phyloP scores from a whole-genome alignment of 140 eudicot species.

The Oenanthe javanica region DNA sequence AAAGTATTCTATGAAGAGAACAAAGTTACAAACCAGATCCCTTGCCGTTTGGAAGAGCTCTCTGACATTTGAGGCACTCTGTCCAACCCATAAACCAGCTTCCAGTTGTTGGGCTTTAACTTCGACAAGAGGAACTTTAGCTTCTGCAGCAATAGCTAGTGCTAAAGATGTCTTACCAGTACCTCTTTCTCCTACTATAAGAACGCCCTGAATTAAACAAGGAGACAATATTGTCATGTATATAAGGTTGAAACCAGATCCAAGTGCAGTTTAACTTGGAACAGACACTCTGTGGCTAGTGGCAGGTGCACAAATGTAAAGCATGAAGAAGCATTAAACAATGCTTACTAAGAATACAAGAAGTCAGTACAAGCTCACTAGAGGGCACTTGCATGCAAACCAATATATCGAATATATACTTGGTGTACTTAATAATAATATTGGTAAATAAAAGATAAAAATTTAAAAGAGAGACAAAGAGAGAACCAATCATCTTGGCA shows the following conservation, averaged over 20 bases:
- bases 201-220: constrained; percentile 67
- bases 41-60: constrained; percentile 91
- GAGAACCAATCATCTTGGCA: background rate
- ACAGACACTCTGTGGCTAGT: background rate
- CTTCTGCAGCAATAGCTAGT: constrained; percentile 93
- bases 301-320: constrained; percentile 6
- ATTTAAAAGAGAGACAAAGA: background rate
- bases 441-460: background rate
- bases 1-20: constrained; percentile 11
- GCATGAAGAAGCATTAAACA: background rate
- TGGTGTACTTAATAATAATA: background rate
- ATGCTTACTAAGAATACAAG: background rate
- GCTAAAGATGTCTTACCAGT: constrained; percentile 93
- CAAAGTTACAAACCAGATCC: constrained; percentile 56
- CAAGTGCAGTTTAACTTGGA: background rate
- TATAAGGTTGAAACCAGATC: background rate
- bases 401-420: background rate
- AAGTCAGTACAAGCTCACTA: background rate
- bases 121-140: constrained; percentile 84
- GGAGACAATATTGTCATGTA: constrained; percentile 1
- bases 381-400: background rate
- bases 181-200: constrained; percentile 90
- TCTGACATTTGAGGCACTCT: constrained; percentile 91
- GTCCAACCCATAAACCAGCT: constrained; percentile 80
- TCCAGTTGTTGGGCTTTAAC: constrained; percentile 80